phyloP scores from a whole-genome alignment of 192 early-diverging fungal species.

The Chytriomyces confervae region DNA sequence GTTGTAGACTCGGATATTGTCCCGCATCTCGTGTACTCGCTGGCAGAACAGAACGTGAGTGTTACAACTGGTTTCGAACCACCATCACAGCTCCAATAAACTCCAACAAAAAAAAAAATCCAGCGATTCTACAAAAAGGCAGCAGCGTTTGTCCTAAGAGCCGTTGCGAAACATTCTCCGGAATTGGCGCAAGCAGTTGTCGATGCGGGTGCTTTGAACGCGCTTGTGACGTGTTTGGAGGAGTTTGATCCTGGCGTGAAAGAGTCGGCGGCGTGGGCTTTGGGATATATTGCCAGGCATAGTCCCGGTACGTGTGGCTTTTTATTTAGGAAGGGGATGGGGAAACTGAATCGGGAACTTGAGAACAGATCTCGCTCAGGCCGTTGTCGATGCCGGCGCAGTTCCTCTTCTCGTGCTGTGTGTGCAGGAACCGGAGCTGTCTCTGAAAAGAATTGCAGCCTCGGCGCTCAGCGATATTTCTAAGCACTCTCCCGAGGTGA shows the following conservation, averaged over 20 bases:
- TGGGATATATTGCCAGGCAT: constrained; percentile 67
- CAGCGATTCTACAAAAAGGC: constrained; percentile 69
- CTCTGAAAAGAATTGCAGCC: constrained; percentile 59
- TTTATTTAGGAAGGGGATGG: too few species aligned
- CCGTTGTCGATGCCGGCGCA: constrained; percentile 61
- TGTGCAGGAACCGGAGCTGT: constrained; percentile 63
- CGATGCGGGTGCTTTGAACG: constrained; percentile 58
- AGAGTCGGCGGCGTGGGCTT: constrained; percentile 64
- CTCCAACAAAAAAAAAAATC: not conserved
- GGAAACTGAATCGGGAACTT: not conserved
- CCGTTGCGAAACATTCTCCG: constrained; percentile 63
- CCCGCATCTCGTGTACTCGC: constrained; percentile 59
- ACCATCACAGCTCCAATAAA: not conserved
- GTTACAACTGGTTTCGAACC: not conserved
- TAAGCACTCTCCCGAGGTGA: constrained; percentile 65
- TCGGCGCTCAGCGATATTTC: constrained; percentile 63
- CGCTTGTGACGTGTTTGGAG: constrained; percentile 61
- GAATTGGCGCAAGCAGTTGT: constrained; percentile 61
- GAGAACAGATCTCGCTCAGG: constrained; percentile 56
- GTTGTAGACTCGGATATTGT: constrained; percentile 64
- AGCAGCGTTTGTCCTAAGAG: constrained; percentile 62
- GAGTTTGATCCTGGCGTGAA: constrained; percentile 70
- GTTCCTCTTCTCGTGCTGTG: constrained; percentile 64
- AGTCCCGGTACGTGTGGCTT: constrained; percentile 60
- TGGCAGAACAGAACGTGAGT: constrained; percentile 60